phyloP scores from a whole-genome alignment of 371 early-diverging fungal genomes.

The Lichtheimia ramosa region DNA sequence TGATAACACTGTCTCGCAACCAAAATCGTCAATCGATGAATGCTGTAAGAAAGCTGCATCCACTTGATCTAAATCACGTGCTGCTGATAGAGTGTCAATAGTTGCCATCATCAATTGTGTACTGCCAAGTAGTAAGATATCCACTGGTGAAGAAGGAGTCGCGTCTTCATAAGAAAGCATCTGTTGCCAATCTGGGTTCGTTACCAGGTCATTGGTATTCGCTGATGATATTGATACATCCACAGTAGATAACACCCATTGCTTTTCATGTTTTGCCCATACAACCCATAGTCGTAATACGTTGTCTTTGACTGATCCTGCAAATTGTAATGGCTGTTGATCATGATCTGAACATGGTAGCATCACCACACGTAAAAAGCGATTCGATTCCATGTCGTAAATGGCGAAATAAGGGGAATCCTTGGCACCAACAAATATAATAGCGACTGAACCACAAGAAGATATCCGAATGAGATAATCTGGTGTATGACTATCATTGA shows the following conservation, averaged over 20 bases:
- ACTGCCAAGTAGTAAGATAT: neutral
- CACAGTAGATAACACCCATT: neutral
- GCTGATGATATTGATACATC: neutral
- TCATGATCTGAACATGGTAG: neutral
- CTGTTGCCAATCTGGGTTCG: neutral
- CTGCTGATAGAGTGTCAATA: neutral
- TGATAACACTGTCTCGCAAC: neutral
- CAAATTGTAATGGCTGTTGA: neutral
- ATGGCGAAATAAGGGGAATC: slow-evolving; percentile 6
- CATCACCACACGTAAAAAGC: neutral
- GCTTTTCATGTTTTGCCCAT: slow-evolving; percentile 1
- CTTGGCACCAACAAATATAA: slow-evolving; percentile 3
- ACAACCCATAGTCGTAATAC: slow-evolving; percentile 2
- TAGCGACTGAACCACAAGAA: neutral
- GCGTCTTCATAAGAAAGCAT: neutral
- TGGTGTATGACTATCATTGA: neutral
- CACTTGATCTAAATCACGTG: neutral
- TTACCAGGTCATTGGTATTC: neutral
- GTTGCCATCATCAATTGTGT: neutral
- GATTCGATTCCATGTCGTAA: neutral
- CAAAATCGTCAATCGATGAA: neutral
- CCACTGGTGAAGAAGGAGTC: neutral
- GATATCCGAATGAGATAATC: neutral
- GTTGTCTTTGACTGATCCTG: neutral
- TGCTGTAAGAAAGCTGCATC: neutral